Evolutionary conservation across 2,329 filamentous ascomycete genomes (phyloP).

Genomic region (Escovopsis weberi): DNA sequence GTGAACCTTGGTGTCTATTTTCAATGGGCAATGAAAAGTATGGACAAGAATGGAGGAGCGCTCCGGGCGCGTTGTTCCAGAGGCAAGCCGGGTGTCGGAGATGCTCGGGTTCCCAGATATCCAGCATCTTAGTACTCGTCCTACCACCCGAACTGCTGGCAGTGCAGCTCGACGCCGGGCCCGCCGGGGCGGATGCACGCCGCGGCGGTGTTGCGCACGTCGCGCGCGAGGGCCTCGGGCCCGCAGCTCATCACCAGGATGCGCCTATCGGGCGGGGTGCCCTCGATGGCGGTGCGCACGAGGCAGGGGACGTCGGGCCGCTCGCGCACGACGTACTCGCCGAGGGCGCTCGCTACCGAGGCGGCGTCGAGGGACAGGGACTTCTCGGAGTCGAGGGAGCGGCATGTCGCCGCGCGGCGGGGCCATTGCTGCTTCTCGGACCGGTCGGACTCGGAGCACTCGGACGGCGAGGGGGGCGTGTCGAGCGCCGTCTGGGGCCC

Average conservation of each 20-base stretch:
- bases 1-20: too few species aligned
- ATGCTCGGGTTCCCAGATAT: too few species aligned
- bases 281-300: conserved; percentile 18
- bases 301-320: conserved; percentile 24
- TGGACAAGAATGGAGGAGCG: not conserved
- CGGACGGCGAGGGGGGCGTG: conserved; percentile 3
- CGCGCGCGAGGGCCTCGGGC: conserved; percentile 25
- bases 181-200: conserved; percentile 24
- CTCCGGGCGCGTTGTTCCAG: not conserved
- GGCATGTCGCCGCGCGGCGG: too few species aligned
- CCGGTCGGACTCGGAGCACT: conserved; percentile 4
- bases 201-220: conserved; percentile 27
- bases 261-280: conserved; percentile 15
- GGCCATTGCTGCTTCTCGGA: too few species aligned
- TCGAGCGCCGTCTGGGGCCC: too few species aligned
- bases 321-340: conserved; percentile 15
- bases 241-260: conserved; percentile 33
- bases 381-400: conserved; percentile 8
- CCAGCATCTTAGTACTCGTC: not conserved
- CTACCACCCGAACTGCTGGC: conserved; percentile 33
- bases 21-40: not conserved
- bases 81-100: too few species aligned
- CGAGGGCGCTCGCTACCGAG: conserved; percentile 4
- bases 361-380: conserved; percentile 9
- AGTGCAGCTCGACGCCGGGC: conserved; percentile 32